Base-by-base conservation (phyloP, 805 yeast species). In the Lachancea sp. region DNA sequence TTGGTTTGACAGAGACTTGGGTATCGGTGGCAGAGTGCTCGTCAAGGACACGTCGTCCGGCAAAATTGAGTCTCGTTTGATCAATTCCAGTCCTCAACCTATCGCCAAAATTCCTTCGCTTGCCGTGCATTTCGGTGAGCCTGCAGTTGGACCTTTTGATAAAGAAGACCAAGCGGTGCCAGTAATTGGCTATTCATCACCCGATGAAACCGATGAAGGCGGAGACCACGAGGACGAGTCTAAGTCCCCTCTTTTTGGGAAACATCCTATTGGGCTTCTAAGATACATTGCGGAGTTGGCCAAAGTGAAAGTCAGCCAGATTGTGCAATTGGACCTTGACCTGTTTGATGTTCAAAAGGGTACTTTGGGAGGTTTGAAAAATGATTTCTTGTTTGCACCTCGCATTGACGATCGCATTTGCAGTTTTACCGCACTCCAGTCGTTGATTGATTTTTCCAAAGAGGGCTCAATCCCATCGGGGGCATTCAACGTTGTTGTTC, bases 1-100 rank as follows among this genome's bases (percentile, higher is more conserved):
- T 35, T 83, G 95, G 89, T 79, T 85, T 74, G 95, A 87, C 63
- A 76, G 95, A 61, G 96, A 87, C 62, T 73, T 87, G 48, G 93
- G 95, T 38, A 63, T 87, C 49, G 95, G 89, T 41, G 96, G 96
- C 38, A 72, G 87, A 48, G 74, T 87, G 19, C 68, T 85, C 42
- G 76, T 78, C 43, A 74, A 71, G 53, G 63, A 62, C 32, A 63
- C 60, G 18, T 66, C 62, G 22, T 46, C 53, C 3, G 57, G 60
- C 16, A 62, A 63, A 43, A 63, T 79, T 41, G 60, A 55, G 8
- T 62, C 74, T 7, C 69, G 67, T 46, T 60, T 79, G 54, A 74
- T 81, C 31, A 75, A 74, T 58, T 78, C 83, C 3, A 66, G 82
- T 1, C 84, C 85, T 13, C 73, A 72, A 51, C 86, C 87, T 50